Conservation (phyloP, 768 basidiomycete species). For the Pleurotus eryngii region DNA sequence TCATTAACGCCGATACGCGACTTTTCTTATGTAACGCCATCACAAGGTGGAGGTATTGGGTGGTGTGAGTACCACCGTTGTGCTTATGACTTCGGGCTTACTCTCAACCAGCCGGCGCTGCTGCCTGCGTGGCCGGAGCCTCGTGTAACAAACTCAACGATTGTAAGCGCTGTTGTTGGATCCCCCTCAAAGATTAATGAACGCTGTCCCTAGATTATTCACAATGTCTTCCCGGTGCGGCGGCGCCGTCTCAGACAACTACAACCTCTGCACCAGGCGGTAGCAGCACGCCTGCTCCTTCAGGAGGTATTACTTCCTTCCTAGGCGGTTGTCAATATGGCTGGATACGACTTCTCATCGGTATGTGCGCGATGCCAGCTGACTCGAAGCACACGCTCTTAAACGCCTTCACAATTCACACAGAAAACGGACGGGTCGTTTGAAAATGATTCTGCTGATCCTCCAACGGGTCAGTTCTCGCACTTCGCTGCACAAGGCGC, state of each 20-base stretch:
- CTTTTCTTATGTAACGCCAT: not conserved
- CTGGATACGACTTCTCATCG: constrained; percentile 44
- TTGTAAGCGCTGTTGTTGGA: constrained; percentile 18
- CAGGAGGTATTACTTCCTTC: constrained; percentile 26
- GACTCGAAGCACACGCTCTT: too few species aligned
- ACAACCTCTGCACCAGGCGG: constrained; percentile 16
- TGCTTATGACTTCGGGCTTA: constrained; percentile 12
- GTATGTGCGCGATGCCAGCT: constrained; percentile 18
- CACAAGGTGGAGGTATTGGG: constrained; percentile 19
- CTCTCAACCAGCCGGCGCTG: not conserved
- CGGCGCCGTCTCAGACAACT: constrained; percentile 17
- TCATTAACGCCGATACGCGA: not conserved
- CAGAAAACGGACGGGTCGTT: constrained; percentile 44
- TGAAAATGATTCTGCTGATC: constrained; percentile 30
- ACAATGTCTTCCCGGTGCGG: constrained; percentile 31
- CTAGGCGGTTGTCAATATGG: constrained; percentile 47
- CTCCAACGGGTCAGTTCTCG: constrained; percentile 40
- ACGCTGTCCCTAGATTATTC: constrained; percentile 24
- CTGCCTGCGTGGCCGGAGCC: constrained; percentile 22
- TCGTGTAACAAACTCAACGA: constrained; percentile 29
- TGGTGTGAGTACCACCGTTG: constrained; percentile 18
- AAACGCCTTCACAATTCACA: not conserved
- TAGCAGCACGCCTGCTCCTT: constrained; percentile 8
- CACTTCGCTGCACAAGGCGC: constrained; percentile 49
- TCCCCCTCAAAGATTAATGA: not conserved